Evolutionary conservation across 306 rosid species (phyloP), one percentile per base, ranked within the genome.

Genomic region (Spatholobus suberectus): DNA sequence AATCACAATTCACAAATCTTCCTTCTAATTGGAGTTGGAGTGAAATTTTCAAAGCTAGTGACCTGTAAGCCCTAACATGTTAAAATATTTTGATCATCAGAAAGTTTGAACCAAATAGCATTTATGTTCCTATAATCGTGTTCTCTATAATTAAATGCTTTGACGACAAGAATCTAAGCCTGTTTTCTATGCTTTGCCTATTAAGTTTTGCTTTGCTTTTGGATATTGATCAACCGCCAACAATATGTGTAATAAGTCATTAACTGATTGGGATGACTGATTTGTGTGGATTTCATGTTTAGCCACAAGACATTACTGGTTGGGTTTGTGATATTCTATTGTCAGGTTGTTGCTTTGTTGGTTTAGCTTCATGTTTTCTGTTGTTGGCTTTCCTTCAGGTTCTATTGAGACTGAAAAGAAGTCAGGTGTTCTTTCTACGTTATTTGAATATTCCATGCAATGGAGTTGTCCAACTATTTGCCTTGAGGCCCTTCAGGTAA

Each of bases 401-500:
- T 69, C 32, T 49, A 26, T 44, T 20, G 84, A 69, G 81, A 84
- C 83, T 75, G 85, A 86, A 83, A 93, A 81, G 85, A 90, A 90
- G 82, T 75, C 90, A 0, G 89, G 91, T 83, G 90, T 94, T 80
- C 90, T 94, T 80, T 79, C 20, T 82, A 82, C 80, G 43, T 83
- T 96, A 75, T 90, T 94, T 82, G 83, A 83, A 77, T 89, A 86
- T 82, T 84, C 97, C 37, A 81, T 88, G 87, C 88, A 90, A 78
- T 74, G 75, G 85, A 90, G 82, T 87, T 87, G 85, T 78, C 88
- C 90, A 37, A 81, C 90, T 34, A 84, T 92, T 81, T 91, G 96
- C 92, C 89, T 93, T 55, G 99, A 96, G 90, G 91, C 99, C 63
- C 99, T 96, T 70, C 99, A 94, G 99, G 98, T 93, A 88, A 85